Conservation (phyloP, 129 eudicot species). For the Solidago caesia region DNA sequence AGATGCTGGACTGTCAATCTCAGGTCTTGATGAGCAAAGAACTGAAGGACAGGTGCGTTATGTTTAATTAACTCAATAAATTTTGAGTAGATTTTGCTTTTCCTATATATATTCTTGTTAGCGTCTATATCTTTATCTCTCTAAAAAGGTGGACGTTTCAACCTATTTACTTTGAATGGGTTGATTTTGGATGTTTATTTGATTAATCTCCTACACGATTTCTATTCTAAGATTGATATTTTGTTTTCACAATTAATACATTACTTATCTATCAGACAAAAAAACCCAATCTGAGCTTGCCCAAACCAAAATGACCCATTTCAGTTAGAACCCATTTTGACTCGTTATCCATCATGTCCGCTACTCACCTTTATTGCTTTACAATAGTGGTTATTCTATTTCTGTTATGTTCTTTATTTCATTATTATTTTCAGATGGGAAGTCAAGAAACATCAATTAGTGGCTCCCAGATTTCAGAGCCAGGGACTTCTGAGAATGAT, state of each 20-base stretch:
- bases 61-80: background rate
- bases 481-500: constrained; percentile 49
- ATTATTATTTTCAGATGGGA: constrained; percentile 51
- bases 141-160: background rate
- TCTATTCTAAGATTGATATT: background rate
- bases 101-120: background rate
- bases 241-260: background rate
- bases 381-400: background rate
- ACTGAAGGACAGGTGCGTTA: constrained; percentile 66
- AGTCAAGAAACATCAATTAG: constrained; percentile 76
- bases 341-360: background rate
- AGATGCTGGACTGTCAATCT: constrained; percentile 40
- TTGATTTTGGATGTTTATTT: background rate
- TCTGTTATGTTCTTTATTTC: background rate
- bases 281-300: background rate
- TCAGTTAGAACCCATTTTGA: background rate
- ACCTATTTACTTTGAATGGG: background rate
- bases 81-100: constrained; percentile 6
- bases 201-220: too few relatives aligned
- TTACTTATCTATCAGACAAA: background rate
- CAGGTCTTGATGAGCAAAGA: constrained; percentile 44
- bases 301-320: background rate
- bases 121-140: background rate
- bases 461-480: constrained; percentile 73
- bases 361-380: background rate